phyloP scores from a whole-genome alignment of 1,284 basidiomycete species.

The Trichosporon faecale region DNA sequence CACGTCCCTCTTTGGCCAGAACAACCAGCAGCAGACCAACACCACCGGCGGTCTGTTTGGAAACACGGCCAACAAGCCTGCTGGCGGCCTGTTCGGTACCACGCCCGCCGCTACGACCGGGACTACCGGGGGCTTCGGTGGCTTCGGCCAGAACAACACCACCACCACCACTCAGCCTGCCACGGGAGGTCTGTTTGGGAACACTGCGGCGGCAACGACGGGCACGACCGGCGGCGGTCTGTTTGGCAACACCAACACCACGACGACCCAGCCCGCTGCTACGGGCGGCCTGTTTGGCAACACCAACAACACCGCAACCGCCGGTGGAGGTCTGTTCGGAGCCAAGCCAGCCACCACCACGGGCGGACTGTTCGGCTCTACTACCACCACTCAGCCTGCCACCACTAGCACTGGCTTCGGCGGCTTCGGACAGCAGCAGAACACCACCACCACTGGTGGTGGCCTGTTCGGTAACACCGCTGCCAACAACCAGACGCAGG shows the following conservation, averaged over 20 bases:
- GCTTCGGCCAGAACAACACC: constrained; percentile 24
- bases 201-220: constrained; percentile 33
- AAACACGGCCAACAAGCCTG: constrained; percentile 33
- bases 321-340: constrained; percentile 53
- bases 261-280: constrained; percentile 26
- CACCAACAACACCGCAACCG: constrained; percentile 24
- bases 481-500: background rate
- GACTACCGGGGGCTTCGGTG: constrained; percentile 32
- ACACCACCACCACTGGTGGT: constrained; percentile 16
- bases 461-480: constrained; percentile 31
- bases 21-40: constrained; percentile 36
- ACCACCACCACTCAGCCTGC: constrained; percentile 33
- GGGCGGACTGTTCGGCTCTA: constrained; percentile 52
- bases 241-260: constrained; percentile 53
- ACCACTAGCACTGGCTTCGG: constrained; percentile 23
- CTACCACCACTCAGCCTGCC: constrained; percentile 29
- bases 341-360: constrained; percentile 35
- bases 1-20: constrained; percentile 53
- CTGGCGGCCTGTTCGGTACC: constrained; percentile 42
- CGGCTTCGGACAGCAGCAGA: constrained; percentile 37
- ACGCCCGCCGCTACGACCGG: constrained; percentile 25
- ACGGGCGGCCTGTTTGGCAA: constrained; percentile 56
- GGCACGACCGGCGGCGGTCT: constrained; percentile 49
- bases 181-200: constrained; percentile 49
- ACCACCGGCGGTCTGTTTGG: constrained; percentile 46